Percentiles rank a stretch among this genome's conserved stretches.
phyloP scores from a whole-genome alignment of 495 filamentous ascomycete genomes.

The Barbatosphaeria neglecta region DNA sequence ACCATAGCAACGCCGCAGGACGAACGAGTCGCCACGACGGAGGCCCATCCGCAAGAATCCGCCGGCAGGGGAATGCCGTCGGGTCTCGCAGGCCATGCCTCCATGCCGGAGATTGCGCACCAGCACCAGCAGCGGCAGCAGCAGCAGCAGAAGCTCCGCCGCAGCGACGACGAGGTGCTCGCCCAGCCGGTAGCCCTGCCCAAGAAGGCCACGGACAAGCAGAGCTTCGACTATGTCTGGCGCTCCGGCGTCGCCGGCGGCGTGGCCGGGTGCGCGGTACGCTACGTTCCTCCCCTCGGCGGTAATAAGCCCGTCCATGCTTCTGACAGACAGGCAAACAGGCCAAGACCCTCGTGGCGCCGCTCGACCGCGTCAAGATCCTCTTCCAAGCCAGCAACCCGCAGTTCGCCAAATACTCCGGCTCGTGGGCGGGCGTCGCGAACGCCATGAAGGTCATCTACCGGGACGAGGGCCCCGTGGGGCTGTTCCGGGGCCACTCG shows the following conservation, averaged over 20 bases:
- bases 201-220: slow-evolving; percentile 41
- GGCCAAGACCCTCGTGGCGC: slow-evolving; percentile 93
- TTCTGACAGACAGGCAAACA: slow-evolving; percentile 19
- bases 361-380: slow-evolving; percentile 96
- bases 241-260: slow-evolving; percentile 78
- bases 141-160: slow-evolving; percentile 7
- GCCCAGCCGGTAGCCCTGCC: slow-evolving; percentile 22
- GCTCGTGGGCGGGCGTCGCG: slow-evolving; percentile 70
- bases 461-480: slow-evolving; percentile 53
- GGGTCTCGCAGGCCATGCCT: slow-evolving; percentile 36
- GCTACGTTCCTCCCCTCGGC: slow-evolving; percentile 9
- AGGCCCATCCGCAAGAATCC: slow-evolving; percentile 8
- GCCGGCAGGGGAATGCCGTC: slow-evolving; percentile 34
- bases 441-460: slow-evolving; percentile 78
- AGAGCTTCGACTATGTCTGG: slow-evolving; percentile 70
- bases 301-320: neutral
- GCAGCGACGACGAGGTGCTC: slow-evolving; percentile 22
- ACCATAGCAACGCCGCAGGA: slow-evolving; percentile 10
- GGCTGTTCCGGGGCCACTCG: slow-evolving; percentile 86
- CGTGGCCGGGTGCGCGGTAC: slow-evolving; percentile 74
- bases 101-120: slow-evolving; percentile 31
- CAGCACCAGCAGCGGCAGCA: slow-evolving; percentile 20
- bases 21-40: slow-evolving; percentile 8
- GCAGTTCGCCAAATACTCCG: slow-evolving; percentile 82
- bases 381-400: slow-evolving; percentile 94